Evolutionary conservation across 1,284 basidiomycete species (phyloP).

Genomic region (Rhodotorula sp.): DNA sequence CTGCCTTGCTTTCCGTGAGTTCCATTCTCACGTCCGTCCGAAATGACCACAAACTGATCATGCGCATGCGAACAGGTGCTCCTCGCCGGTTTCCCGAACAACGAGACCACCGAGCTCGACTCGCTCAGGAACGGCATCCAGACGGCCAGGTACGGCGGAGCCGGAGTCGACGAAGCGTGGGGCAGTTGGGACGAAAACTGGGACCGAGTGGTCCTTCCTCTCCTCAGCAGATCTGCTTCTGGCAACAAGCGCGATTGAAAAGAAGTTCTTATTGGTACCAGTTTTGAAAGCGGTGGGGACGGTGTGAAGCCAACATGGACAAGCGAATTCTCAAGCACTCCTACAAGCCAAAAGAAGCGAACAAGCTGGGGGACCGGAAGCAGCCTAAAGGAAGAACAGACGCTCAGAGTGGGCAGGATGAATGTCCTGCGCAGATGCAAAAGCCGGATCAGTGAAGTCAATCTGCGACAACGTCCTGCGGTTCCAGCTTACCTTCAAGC

Average conservation of each 20-base stretch:
- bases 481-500: neutral
- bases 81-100: slow-evolving; percentile 57
- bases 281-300: too few relatives aligned
- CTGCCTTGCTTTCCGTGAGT: slow-evolving; percentile 59
- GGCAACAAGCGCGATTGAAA: neutral
- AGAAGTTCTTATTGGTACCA: neutral
- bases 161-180: slow-evolving; percentile 56
- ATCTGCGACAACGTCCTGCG: too few relatives aligned
- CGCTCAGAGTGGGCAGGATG: neutral
- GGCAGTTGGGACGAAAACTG: slow-evolving; percentile 81
- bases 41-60: slow-evolving; percentile 5
- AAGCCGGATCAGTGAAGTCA: neutral
- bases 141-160: slow-evolving; percentile 15
- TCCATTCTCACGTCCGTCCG: neutral
- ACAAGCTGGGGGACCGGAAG: neutral
- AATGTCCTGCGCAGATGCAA: neutral
- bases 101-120: slow-evolving; percentile 18
- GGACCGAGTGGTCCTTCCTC: slow-evolving; percentile 64
- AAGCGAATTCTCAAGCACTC: neutral
- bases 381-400: neutral
- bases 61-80: slow-evolving; percentile 52
- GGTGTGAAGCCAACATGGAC: too few relatives aligned
- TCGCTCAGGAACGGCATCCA: slow-evolving; percentile 29
- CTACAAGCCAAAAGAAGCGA: neutral
- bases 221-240: slow-evolving; percentile 44